Evolutionary conservation across 768 basidiomycete species (phyloP).

Genomic region (Wakefieldia striispora): DNA sequence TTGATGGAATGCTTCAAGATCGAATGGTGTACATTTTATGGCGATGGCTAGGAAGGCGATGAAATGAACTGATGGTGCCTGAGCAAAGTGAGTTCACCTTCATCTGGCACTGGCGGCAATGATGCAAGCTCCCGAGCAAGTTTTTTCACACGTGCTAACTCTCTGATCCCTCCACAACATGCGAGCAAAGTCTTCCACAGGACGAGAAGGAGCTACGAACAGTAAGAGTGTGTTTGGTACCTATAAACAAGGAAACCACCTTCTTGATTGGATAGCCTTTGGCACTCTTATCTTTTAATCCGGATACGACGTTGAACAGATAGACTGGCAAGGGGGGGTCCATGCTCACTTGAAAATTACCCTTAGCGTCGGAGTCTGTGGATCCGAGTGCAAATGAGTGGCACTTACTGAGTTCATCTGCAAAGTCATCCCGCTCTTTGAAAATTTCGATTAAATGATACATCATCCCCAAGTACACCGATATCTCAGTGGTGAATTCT

Average conservation of each 20-base stretch:
- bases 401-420: conserved; percentile 89
- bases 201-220: conserved; percentile 75
- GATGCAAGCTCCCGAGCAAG: conserved; percentile 84
- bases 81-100: conserved; percentile 33
- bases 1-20: conserved; percentile 84
- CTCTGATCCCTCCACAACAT: conserved; percentile 90
- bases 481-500: conserved; percentile 89
- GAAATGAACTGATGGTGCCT: conserved; percentile 3
- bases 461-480: conserved; percentile 91
- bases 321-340: conserved; percentile 94
- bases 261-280: conserved; percentile 98
- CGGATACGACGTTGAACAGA: conserved; percentile 86
- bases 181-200: conserved; percentile 93
- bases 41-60: conserved; percentile 43
- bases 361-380: conserved; percentile 5
- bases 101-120: conserved; percentile 53
- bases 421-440: conserved; percentile 91
- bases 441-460: conserved; percentile 95
- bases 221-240: conserved; percentile 2
- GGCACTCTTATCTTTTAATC: conserved; percentile 87
- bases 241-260: conserved; percentile 39
- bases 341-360: conserved; percentile 72
- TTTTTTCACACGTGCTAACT: conserved; percentile 78
- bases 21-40: conserved; percentile 88
- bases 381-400: background rate